phyloP scores from a whole-genome alignment of 805 yeast species.

The Candida sonorensis region DNA sequence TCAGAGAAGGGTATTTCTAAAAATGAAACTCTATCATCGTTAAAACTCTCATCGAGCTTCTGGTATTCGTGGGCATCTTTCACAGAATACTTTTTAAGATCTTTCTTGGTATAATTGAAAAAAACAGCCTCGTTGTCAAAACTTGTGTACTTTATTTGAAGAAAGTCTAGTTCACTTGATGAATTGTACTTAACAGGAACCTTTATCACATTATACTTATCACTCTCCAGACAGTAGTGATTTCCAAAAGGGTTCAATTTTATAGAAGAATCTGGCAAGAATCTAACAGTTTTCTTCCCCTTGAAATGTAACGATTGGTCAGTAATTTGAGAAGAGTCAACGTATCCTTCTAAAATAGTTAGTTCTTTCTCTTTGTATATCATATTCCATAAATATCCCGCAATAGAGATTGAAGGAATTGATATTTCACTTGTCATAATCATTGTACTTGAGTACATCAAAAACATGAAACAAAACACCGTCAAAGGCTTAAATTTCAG shows the following conservation, averaged over 20 bases:
- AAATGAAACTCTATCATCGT: conserved; percentile 42
- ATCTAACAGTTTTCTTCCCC: conserved; percentile 81
- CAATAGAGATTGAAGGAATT: conserved; percentile 34
- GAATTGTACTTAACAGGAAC: conserved; percentile 80
- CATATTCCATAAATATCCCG: conserved; percentile 11
- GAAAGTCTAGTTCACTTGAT: conserved; percentile 58
- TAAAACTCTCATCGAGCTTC: conserved; percentile 11
- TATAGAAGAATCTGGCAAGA: conserved; percentile 88
- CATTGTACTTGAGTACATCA: conserved; percentile 44
- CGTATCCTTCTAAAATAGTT: conserved; percentile 25
- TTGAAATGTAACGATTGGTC: conserved; percentile 62
- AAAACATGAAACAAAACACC: conserved; percentile 41
- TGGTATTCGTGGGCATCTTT: conserved; percentile 20
- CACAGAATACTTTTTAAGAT: conserved; percentile 35
- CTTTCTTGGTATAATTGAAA: conserved; percentile 50
- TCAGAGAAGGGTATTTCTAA: conserved; percentile 55
- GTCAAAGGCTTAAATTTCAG: conserved; percentile 55
- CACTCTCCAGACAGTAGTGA: conserved; percentile 50
- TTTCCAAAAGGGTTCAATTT: conserved; percentile 68
- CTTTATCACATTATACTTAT: conserved; percentile 26
- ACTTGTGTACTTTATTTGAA: conserved; percentile 59
- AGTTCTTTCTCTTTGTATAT: conserved; percentile 25
- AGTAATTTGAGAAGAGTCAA: conserved; percentile 28
- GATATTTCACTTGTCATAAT: conserved; percentile 45
- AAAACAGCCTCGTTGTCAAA: conserved; percentile 42